These are phyloP conservation scores for Trichoderma koningiopsis DNA, from an alignment of 2,329 filamentous ascomycete species.

Conservation along the genomic window DNA sequence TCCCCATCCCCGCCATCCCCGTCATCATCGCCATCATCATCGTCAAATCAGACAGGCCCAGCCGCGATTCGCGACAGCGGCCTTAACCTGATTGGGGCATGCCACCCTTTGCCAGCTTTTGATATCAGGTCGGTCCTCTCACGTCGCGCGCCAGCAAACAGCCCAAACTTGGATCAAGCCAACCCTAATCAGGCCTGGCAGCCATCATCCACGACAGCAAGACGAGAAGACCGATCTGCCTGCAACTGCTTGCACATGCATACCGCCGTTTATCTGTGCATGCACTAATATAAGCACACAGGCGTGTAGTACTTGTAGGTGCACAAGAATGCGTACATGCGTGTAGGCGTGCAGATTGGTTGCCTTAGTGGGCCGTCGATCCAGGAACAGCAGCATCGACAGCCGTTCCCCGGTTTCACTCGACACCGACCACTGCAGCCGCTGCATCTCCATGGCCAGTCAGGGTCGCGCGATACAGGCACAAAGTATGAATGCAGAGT, in stretches of 20 bases:
- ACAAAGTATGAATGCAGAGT: not conserved
- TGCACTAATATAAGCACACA: not conserved
- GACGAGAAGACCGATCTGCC: not conserved
- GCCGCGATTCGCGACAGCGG: conserved; percentile 3
- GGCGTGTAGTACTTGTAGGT: not conserved
- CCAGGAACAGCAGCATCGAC: conserved; percentile 10
- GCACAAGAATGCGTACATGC: not conserved
- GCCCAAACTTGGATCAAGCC: not conserved
- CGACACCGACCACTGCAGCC: not conserved
- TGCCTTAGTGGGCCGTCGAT: not conserved
- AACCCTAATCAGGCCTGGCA: not conserved
- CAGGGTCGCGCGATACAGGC: not conserved
- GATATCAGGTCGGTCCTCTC: not conserved
- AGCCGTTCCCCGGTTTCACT: conserved; percentile 3
- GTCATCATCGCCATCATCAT: conserved; percentile 1
- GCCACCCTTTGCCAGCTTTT: not conserved
- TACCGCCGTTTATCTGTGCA: not conserved
- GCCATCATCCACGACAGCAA: not conserved
- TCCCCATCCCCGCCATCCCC: not conserved
- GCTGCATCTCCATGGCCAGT: conserved; percentile 1
- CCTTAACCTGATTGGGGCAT: not conserved
- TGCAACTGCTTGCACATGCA: not conserved
- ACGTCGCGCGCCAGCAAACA: conserved; percentile 11
- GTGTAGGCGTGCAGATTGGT: not conserved
- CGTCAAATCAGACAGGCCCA: not conserved